Conservation (phyloP, 148 eudicot genomes). For the Rhododendron mucronatum region DNA sequence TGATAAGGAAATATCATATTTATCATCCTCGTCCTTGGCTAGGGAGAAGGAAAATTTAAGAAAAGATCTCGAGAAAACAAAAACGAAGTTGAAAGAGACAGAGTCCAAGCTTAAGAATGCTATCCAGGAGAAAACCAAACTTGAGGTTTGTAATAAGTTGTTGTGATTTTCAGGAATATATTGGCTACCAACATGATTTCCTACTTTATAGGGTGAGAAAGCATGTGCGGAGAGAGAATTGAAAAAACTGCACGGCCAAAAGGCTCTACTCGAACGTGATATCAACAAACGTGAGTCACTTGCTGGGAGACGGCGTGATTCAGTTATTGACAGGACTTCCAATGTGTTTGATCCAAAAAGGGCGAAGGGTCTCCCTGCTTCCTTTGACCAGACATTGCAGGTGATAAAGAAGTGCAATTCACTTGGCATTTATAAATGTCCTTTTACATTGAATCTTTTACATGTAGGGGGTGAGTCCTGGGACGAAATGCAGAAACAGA, state of each 20-base stretch:
- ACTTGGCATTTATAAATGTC: not conserved
- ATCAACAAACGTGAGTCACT: conserved; percentile 62
- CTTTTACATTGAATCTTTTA: not conserved
- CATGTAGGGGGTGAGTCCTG: not conserved
- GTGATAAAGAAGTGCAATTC: conserved; percentile 23
- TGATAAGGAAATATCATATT: conserved; percentile 52
- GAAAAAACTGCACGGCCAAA: conserved; percentile 66
- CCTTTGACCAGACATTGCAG: conserved; percentile 55
- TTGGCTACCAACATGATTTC: not conserved
- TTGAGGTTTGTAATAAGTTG: conserved; percentile 54
- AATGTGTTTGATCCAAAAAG: conserved; percentile 58
- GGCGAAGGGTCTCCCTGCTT: conserved; percentile 39
- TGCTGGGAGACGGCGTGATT: conserved; percentile 78
- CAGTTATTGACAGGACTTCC: conserved; percentile 53
- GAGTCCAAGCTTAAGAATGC: conserved; percentile 79
- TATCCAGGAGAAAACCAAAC: conserved; percentile 92
- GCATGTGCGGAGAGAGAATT: conserved; percentile 85
- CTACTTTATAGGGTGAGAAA: conserved; percentile 73
- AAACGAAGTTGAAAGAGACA: conserved; percentile 65
- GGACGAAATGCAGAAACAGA: not conserved
- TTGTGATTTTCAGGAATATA: conserved; percentile 1
- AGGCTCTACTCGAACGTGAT: conserved; percentile 85
- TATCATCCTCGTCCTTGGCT: conserved; percentile 64
- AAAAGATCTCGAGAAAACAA: conserved; percentile 93
- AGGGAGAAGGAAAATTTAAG: conserved; percentile 81